These are phyloP conservation scores for Yarrowia galli DNA, from an alignment of 1,139 yeast species.

Conservation along the genomic window DNA sequence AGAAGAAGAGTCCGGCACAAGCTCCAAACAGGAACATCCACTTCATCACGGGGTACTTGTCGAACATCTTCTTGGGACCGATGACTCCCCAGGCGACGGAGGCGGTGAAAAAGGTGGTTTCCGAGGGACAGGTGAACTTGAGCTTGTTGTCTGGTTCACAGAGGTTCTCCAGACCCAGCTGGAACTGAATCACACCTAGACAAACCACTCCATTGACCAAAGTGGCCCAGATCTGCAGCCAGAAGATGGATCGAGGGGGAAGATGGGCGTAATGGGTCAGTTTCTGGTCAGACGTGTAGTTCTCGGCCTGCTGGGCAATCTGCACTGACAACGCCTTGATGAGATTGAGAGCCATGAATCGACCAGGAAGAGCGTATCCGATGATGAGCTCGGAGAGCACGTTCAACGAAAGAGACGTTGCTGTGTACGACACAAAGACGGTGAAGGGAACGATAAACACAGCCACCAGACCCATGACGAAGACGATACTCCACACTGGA, in stretches of 20 bases:
- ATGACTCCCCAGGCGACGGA: constrained; percentile 70
- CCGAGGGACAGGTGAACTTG: constrained; percentile 44
- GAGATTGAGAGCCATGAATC: constrained; percentile 65
- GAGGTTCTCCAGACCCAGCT: constrained; percentile 51
- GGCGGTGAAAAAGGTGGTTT: constrained; percentile 53
- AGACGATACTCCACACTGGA: constrained; percentile 64
- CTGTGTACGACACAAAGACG: constrained; percentile 60
- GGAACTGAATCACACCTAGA: constrained; percentile 61
- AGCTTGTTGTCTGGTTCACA: constrained; percentile 45
- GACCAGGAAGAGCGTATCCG: constrained; percentile 57
- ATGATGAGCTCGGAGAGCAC: constrained; percentile 62
- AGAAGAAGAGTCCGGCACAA: constrained; percentile 55
- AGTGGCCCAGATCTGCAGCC: constrained; percentile 60
- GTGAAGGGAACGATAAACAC: constrained; percentile 62
- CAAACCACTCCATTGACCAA: constrained; percentile 53
- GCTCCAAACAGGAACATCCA: constrained; percentile 45
- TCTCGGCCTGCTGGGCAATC: constrained; percentile 65
- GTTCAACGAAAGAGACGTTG: constrained; percentile 60
- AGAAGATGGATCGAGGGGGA: constrained; percentile 45
- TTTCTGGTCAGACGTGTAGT: constrained; percentile 62
- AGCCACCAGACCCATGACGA: constrained; percentile 62
- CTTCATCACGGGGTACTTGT: constrained; percentile 52
- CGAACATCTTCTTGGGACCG: constrained; percentile 66
- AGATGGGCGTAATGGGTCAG: constrained; percentile 62
- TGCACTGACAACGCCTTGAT: constrained; percentile 66